These are phyloP conservation scores for Ottelia alismoides DNA, from an alignment of 106 monocot species.

Conservation along the genomic window DNA sequence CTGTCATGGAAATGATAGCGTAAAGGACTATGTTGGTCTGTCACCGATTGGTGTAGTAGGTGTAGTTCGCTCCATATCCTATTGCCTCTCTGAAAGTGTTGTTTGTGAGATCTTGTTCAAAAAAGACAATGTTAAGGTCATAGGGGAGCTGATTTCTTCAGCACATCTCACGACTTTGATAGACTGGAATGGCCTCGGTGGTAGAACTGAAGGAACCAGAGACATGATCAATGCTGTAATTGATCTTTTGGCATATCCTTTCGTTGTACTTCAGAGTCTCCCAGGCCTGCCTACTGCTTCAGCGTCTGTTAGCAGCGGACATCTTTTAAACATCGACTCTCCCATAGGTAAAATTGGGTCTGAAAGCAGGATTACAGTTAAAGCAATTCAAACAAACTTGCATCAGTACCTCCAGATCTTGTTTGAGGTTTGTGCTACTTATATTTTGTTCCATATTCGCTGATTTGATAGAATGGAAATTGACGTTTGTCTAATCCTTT, in stretches of 20 bases:
- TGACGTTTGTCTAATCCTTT: slow-evolving; percentile 1
- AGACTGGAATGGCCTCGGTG: slow-evolving; percentile 71
- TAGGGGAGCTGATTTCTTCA: slow-evolving; percentile 51
- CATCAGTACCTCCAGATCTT: slow-evolving; percentile 75
- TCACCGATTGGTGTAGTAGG: slow-evolving; percentile 77
- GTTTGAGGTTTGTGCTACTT: slow-evolving; percentile 42
- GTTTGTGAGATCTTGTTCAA: slow-evolving; percentile 70
- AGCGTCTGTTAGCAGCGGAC: slow-evolving; percentile 88
- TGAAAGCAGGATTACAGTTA: slow-evolving; percentile 69
- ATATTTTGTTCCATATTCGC: no score
- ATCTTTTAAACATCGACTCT: slow-evolving; percentile 64
- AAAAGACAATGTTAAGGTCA: slow-evolving; percentile 50
- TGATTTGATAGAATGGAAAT: no score
- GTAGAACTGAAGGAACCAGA: slow-evolving; percentile 57
- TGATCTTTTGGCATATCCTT: slow-evolving; percentile 94
- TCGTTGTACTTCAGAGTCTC: slow-evolving; percentile 77
- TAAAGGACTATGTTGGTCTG: slow-evolving; percentile 28
- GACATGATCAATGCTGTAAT: slow-evolving; percentile 68
- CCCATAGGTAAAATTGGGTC: slow-evolving; percentile 65
- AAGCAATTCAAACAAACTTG: slow-evolving; percentile 51
- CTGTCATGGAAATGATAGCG: slow-evolving; percentile 17
- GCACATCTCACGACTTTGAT: slow-evolving; percentile 50
- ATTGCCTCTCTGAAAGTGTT: slow-evolving; percentile 59
- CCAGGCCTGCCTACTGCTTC: slow-evolving; percentile 62
- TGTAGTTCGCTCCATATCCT: slow-evolving; percentile 54